phyloP scores from a whole-genome alignment of 2,329 filamentous ascomycete genomes.

The Clonostachys byssicola region DNA sequence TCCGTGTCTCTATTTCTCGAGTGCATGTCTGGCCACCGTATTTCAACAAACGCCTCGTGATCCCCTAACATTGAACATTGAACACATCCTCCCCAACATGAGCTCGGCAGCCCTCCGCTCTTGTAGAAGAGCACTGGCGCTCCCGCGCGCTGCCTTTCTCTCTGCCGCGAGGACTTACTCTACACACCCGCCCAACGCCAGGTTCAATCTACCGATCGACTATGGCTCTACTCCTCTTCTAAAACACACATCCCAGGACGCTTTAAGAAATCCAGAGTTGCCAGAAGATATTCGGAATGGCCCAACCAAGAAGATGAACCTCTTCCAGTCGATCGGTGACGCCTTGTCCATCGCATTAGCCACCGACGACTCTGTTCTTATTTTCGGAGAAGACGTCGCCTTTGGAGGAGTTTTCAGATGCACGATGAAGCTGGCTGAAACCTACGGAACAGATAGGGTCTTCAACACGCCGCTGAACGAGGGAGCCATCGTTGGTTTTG shows the following conservation, averaged over 20 bases:
- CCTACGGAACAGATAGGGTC: slow-evolving; percentile 82
- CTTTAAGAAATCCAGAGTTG: slow-evolving; percentile 70
- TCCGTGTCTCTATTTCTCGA: slow-evolving; percentile 5
- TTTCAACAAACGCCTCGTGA: not conserved
- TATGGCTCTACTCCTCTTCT: slow-evolving; percentile 80
- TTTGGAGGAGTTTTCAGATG: slow-evolving; percentile 97
- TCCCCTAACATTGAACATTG: too few relatives aligned
- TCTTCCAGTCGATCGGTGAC: slow-evolving; percentile 91
- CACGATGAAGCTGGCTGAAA: slow-evolving; percentile 84
- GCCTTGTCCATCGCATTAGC: slow-evolving; percentile 79
- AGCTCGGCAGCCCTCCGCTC: slow-evolving; percentile 15
- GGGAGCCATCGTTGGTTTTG: slow-evolving; percentile 92
- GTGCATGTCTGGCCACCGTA: slow-evolving; percentile 2
- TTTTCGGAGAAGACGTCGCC: slow-evolving; percentile 96
- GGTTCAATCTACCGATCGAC: slow-evolving; percentile 82
- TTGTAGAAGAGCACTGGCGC: slow-evolving; percentile 17
- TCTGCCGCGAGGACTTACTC: slow-evolving; percentile 33
- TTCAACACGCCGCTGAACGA: slow-evolving; percentile 96
- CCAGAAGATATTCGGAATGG: slow-evolving; percentile 60
- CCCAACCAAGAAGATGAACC: slow-evolving; percentile 81
- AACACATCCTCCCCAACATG: not conserved
- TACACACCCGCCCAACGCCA: slow-evolving; percentile 53
- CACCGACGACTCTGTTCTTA: slow-evolving; percentile 77
- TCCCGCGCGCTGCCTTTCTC: slow-evolving; percentile 2
- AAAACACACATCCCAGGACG: slow-evolving; percentile 70